Evolutionary conservation across 306 rosid species (phyloP).

Genomic region (Parietaria judaica): DNA sequence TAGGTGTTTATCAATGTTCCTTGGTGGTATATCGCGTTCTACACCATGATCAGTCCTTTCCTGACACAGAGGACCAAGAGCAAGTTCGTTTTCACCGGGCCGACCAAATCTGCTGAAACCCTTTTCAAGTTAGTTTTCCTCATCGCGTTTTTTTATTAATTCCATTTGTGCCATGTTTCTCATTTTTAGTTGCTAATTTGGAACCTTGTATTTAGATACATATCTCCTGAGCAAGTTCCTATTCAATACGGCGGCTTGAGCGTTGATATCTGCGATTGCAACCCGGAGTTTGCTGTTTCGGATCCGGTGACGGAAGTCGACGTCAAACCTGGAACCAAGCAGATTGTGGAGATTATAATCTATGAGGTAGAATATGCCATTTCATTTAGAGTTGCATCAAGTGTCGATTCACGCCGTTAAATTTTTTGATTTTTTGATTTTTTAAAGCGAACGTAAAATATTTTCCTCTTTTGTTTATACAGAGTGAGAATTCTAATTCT

Average conservation of each 20-base stretch:
- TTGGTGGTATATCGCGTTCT: slow-evolving; percentile 56
- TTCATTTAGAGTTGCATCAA: too few relatives aligned
- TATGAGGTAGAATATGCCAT: slow-evolving; percentile 55
- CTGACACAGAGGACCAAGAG: slow-evolving; percentile 53
- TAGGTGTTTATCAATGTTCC: slow-evolving; percentile 58
- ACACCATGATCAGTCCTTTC: slow-evolving; percentile 46
- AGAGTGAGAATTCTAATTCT: too few relatives aligned
- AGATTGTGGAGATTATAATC: slow-evolving; percentile 82
- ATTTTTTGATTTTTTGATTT: too few relatives aligned
- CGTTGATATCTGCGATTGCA: slow-evolving; percentile 87
- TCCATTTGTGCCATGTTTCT: neutral
- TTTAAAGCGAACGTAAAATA: too few relatives aligned
- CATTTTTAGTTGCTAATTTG: slow-evolving; percentile 9
- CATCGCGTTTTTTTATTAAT: neutral
- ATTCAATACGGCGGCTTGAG: slow-evolving; percentile 86
- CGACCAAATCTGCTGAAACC: slow-evolving; percentile 37
- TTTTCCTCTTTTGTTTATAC: too few relatives aligned
- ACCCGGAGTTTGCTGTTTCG: slow-evolving; percentile 66
- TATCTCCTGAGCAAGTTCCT: slow-evolving; percentile 80
- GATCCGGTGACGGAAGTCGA: slow-evolving; percentile 57
- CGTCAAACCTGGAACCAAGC: slow-evolving; percentile 76
- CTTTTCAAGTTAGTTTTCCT: slow-evolving; percentile 55
- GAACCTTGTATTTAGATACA: slow-evolving; percentile 39
- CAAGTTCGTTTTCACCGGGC: slow-evolving; percentile 45
- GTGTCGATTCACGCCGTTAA: neutral